Evolutionary conservation across 345 rosid species (phyloP).

Genomic region (Punica granatum): DNA sequence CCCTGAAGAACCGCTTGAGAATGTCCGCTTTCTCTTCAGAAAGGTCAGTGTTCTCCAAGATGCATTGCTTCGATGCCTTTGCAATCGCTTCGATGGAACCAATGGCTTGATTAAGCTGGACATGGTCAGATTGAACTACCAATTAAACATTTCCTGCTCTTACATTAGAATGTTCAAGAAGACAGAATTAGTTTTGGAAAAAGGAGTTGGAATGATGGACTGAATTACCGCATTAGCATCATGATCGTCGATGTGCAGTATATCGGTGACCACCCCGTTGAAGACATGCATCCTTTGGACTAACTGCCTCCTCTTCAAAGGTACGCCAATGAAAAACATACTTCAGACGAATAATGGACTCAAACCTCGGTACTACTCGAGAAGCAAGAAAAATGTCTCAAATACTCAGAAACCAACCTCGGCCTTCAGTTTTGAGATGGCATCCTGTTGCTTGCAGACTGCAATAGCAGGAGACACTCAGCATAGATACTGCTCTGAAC

Average conservation of each 20-base stretch:
- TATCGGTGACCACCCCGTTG: slow-evolving; percentile 58
- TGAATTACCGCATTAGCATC: slow-evolving; percentile 67
- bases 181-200: not conserved
- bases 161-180: not conserved
- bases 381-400: slow-evolving; percentile 2
- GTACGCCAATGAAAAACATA: slow-evolving; percentile 6
- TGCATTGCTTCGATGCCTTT: slow-evolving; percentile 65
- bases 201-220: not conserved
- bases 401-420: slow-evolving; percentile 48
- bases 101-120: slow-evolving; percentile 78
- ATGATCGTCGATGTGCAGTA: slow-evolving; percentile 72
- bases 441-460: slow-evolving; percentile 79
- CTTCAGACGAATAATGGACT: not conserved
- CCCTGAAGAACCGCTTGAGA: slow-evolving; percentile 59
- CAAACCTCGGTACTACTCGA: not conserved
- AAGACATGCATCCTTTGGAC: slow-evolving; percentile 54
- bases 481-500: not conserved
- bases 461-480: slow-evolving; percentile 17
- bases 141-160: not conserved
- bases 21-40: slow-evolving; percentile 70
- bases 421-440: slow-evolving; percentile 48
- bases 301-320: slow-evolving; percentile 52
- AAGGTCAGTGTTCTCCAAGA: slow-evolving; percentile 77
- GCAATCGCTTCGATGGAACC: slow-evolving; percentile 86
- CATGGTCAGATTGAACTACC: not conserved